Conservation (phyloP, 371 early-diverging fungal genomes). For the Umbelopsis sp. region DNA sequence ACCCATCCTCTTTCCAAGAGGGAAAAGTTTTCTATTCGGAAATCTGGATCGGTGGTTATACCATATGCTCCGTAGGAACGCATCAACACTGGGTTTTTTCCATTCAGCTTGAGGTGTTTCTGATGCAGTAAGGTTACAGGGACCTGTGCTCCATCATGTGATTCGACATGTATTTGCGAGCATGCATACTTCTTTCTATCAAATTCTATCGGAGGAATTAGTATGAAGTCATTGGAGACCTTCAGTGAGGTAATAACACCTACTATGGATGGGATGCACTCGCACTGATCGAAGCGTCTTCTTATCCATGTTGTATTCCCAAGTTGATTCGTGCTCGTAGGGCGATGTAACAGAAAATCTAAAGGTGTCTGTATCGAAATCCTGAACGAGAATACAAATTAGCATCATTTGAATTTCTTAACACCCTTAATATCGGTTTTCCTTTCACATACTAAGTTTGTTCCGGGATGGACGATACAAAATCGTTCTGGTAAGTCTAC, state of each 20-base stretch:
- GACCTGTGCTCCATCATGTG: conserved; percentile 53
- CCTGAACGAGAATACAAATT: conserved; percentile 31
- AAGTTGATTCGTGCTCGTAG: conserved; percentile 68
- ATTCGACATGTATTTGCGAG: conserved; percentile 53
- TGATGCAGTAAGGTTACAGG: conserved; percentile 75
- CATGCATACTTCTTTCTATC: conserved; percentile 53
- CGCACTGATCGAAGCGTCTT: conserved; percentile 49
- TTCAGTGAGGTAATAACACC: neutral
- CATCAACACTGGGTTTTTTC: conserved; percentile 72
- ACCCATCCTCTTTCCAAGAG: conserved; percentile 80
- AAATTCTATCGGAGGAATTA: conserved; percentile 43
- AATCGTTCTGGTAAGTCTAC: conserved; percentile 63
- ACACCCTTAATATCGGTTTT: neutral
- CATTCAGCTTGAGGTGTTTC: conserved; percentile 50
- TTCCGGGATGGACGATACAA: conserved; percentile 66
- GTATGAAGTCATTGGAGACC: neutral
- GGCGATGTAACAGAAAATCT: conserved; percentile 74
- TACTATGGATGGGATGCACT: conserved; percentile 58
- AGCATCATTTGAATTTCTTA: no score
- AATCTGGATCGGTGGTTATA: conserved; percentile 75
- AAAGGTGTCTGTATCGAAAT: conserved; percentile 68
- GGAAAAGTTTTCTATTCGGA: conserved; percentile 80
- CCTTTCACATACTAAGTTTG: conserved; percentile 56
- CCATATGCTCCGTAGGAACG: conserved; percentile 90
- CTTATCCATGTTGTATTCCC: conserved; percentile 70